Percentiles rank a stretch among this genome's conserved stretches.
phyloP scores from a whole-genome alignment of 2,329 filamentous ascomycete species.

The Cytospora chrysosperma region DNA sequence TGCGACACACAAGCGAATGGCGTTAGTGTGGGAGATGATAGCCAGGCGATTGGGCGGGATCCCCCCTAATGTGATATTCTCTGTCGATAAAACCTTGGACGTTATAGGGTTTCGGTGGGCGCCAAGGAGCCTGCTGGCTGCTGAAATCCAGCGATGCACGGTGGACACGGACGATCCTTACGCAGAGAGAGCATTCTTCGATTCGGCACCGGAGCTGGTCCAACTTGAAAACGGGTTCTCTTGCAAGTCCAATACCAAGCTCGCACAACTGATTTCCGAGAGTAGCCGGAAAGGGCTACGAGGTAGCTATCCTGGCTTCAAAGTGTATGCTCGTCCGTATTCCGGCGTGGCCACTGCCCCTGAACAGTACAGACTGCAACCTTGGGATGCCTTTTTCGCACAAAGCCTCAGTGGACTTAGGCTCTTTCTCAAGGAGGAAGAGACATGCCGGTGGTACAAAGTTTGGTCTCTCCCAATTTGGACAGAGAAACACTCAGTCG shows the following conservation, averaged over 20 bases:
- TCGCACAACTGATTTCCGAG: background rate
- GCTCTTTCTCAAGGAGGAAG: background rate
- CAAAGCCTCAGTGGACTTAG: background rate
- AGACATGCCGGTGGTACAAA: background rate
- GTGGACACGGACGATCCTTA: background rate
- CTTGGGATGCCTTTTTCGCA: background rate
- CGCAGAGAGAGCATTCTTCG: background rate
- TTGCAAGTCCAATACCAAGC: background rate
- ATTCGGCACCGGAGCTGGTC: too few relatives aligned
- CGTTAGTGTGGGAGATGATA: conserved; percentile 28
- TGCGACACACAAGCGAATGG: conserved; percentile 28
- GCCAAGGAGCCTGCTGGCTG: conserved; percentile 26
- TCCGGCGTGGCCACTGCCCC: background rate
- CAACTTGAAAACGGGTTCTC: too few relatives aligned
- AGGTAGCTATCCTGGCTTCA: background rate
- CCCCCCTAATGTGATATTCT: conserved; percentile 28
- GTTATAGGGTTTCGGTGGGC: conserved; percentile 32
- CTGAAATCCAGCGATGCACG: background rate
- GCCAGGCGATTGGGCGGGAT: conserved; percentile 24
- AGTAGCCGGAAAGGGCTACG: background rate
- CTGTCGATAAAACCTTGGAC: conserved; percentile 27
- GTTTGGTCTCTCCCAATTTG: too few relatives aligned
- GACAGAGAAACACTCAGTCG: too few relatives aligned
- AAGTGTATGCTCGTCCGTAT: background rate
- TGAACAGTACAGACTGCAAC: background rate